Conservation (phyloP, 345 rosid species). For the Melaleuca quinquenervia region DNA sequence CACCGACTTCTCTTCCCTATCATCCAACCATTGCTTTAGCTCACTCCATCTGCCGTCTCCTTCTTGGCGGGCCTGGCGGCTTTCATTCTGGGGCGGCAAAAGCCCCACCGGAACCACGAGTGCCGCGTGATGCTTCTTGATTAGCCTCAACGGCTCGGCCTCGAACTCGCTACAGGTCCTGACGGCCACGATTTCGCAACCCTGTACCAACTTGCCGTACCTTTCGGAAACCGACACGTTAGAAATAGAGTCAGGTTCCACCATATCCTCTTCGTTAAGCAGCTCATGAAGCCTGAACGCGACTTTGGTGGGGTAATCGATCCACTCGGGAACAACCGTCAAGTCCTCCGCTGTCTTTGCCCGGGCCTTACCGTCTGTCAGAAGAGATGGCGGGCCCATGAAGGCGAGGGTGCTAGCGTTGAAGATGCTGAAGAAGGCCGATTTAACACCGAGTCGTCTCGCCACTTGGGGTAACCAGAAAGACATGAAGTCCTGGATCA, state of each 20-base stretch:
- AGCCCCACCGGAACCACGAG: not conserved
- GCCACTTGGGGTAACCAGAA: constrained; percentile 26
- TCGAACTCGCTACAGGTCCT: constrained; percentile 8
- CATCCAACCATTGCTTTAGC: not conserved
- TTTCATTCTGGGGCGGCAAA: not conserved
- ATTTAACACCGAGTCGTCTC: constrained; percentile 2
- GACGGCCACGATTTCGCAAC: not conserved
- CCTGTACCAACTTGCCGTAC: not conserved
- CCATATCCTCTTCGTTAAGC: too few relatives aligned
- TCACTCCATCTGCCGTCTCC: not conserved
- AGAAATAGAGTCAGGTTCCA: too few relatives aligned
- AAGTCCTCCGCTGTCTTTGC: constrained; percentile 11
- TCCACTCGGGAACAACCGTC: constrained; percentile 17
- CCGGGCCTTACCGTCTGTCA: not conserved
- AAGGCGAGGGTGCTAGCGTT: constrained; percentile 8
- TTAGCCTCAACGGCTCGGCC: not conserved
- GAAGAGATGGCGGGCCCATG: constrained; percentile 1
- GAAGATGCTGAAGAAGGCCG: constrained; percentile 13
- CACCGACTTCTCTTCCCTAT: not conserved
- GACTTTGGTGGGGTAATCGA: constrained; percentile 7
- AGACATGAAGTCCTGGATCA: constrained; percentile 23
- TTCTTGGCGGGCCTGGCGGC: not conserved
- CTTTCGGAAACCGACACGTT: not conserved
- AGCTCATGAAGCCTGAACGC: constrained; percentile 3
- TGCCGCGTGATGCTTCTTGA: not conserved